A percentile compares a stretch with the other conserved stretches of the same genome.
Conservation (phyloP, 495 filamentous ascomycete species). For the Penicillium diatomitis region DNA sequence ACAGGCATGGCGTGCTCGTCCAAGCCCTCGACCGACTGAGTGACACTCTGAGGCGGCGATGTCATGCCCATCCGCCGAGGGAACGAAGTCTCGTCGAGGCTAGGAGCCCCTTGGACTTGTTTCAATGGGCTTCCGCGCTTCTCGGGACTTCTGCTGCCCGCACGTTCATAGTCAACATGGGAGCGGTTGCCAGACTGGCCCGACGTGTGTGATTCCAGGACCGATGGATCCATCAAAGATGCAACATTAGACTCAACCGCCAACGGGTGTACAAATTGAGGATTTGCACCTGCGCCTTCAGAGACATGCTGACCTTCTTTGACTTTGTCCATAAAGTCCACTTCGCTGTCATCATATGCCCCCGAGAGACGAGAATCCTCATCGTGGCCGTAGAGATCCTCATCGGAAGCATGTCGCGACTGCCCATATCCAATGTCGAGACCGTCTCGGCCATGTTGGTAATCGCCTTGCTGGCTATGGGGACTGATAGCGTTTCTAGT, state of each 20-base stretch:
- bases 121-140: conserved; percentile 38
- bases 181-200: conserved; percentile 27
- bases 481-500: conserved; percentile 45
- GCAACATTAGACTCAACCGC: conserved; percentile 82
- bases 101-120: conserved; percentile 33
- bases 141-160: conserved; percentile 13
- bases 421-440: conserved; percentile 34
- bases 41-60: conserved; percentile 71
- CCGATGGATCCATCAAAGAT: conserved; percentile 72
- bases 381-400: conserved; percentile 37
- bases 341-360: conserved; percentile 60
- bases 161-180: conserved; percentile 24
- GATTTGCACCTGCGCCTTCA: conserved; percentile 57
- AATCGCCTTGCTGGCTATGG: conserved; percentile 37
- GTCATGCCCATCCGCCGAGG: conserved; percentile 40
- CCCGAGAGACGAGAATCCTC: conserved; percentile 44
- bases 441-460: conserved; percentile 20
- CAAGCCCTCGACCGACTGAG: conserved; percentile 50
- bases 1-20: conserved; percentile 47
- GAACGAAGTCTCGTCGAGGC: conserved; percentile 36
- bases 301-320: conserved; percentile 57
- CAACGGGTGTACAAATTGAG: conserved; percentile 62
- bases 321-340: conserved; percentile 48
- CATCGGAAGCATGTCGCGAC: conserved; percentile 15
- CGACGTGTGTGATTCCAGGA: conserved; percentile 34